These are phyloP conservation scores for Fagus crenata DNA, from an alignment of 306 rosid species.

Conservation along the genomic window DNA sequence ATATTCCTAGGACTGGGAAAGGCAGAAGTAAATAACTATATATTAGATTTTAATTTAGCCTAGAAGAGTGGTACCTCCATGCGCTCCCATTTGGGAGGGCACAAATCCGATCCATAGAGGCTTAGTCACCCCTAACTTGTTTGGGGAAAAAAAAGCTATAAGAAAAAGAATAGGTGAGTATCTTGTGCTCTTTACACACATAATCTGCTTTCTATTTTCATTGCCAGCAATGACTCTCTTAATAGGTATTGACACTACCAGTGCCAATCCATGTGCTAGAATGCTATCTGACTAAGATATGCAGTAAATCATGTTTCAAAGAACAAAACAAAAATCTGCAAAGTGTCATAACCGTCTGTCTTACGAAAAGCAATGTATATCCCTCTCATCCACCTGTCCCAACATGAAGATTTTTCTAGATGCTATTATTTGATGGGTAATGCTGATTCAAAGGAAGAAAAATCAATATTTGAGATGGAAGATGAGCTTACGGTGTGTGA, in stretches of 20 bases:
- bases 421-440: not conserved
- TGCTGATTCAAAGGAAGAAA: not conserved
- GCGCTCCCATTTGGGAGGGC: too few species aligned
- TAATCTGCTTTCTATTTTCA: not conserved
- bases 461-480: not conserved
- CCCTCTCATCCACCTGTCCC: not conserved
- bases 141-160: too few species aligned
- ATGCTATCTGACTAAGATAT: not conserved
- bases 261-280: not conserved
- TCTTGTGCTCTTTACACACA: not conserved
- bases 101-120: too few species aligned
- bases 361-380: not conserved
- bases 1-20: not conserved
- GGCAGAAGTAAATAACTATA: not conserved
- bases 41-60: not conserved
- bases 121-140: too few species aligned
- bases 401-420: not conserved
- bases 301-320: not conserved
- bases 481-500: constrained; percentile 74
- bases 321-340: not conserved
- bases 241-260: not conserved
- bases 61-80: too few species aligned
- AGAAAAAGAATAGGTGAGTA: not conserved
- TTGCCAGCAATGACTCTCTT: not conserved
- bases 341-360: not conserved